Evolutionary conservation across 371 early-diverging fungal species (phyloP).

Genomic region (Fennellomyces sp.): DNA sequence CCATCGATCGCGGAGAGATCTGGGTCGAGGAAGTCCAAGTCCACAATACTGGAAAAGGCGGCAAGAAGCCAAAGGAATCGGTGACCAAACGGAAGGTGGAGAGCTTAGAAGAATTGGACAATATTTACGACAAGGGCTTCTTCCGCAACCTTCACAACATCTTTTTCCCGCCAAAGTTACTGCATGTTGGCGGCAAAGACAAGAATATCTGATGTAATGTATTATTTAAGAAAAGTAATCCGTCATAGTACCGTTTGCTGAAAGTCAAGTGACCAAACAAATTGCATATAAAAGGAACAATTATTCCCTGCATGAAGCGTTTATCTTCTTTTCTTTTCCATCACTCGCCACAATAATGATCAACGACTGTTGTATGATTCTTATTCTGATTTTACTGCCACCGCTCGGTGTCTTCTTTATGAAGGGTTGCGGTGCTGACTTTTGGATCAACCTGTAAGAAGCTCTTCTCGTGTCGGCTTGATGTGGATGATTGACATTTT

Average conservation of each 20-base stretch:
- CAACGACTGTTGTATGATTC: slow-evolving; percentile 48
- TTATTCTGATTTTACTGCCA: slow-evolving; percentile 45
- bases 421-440: slow-evolving; percentile 45
- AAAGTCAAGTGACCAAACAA: no score
- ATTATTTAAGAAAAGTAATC: background rate
- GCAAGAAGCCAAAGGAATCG: slow-evolving; percentile 19
- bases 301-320: background rate
- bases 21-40: slow-evolving; percentile 39
- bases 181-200: background rate
- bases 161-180: slow-evolving; percentile 26
- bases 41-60: slow-evolving; percentile 16
- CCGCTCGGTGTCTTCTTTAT: slow-evolving; percentile 51
- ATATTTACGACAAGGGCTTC: slow-evolving; percentile 68
- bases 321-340: background rate
- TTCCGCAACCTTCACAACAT: slow-evolving; percentile 50
- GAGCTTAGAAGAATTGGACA: slow-evolving; percentile 60
- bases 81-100: slow-evolving; percentile 26
- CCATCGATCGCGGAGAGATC: slow-evolving; percentile 63
- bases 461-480: background rate
- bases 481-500: background rate
- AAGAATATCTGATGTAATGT: background rate
- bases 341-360: slow-evolving; percentile 20
- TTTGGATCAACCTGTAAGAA: slow-evolving; percentile 54
- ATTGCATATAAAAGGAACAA: no score
- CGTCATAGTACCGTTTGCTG: background rate